Percentiles rank a stretch among this genome's conserved stretches.
phyloP scores from a whole-genome alignment of 768 basidiomycete species.

The Amanita exitialis region DNA sequence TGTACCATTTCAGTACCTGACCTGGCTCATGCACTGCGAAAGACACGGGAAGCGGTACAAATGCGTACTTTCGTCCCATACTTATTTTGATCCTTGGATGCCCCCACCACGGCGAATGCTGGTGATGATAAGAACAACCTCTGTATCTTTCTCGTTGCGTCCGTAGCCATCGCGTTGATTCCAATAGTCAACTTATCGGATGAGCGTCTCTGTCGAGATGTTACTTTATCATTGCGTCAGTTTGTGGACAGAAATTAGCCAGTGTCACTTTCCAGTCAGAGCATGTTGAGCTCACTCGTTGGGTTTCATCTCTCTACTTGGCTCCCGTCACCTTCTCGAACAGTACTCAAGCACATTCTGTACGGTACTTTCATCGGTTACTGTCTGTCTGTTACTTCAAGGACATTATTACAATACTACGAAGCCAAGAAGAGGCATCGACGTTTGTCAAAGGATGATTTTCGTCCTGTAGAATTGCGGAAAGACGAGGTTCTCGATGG shows the following conservation, averaged over 20 bases:
- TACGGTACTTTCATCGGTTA: constrained; percentile 60
- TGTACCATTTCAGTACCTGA: constrained; percentile 75
- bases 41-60: background rate
- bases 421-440: constrained; percentile 39
- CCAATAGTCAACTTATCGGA: background rate
- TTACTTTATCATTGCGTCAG: background rate
- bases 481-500: constrained; percentile 76
- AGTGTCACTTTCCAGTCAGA: background rate
- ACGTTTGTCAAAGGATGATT: constrained; percentile 24
- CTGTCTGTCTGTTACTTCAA: constrained; percentile 64
- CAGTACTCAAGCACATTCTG: constrained; percentile 24
- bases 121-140: constrained; percentile 56
- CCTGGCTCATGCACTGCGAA: background rate
- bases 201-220: background rate
- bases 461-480: constrained; percentile 58
- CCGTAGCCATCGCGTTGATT: constrained; percentile 7
- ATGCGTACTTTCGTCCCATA: constrained; percentile 60
- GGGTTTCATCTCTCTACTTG: constrained; percentile 16
- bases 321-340: constrained; percentile 27
- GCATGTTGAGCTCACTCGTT: background rate
- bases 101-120: constrained; percentile 71
- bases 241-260: background rate
- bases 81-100: constrained; percentile 71
- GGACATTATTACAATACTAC: constrained; percentile 47
- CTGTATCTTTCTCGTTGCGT: constrained; percentile 24